A percentile compares a stretch with the other conserved stretches of the same genome.
Conservation (phyloP, 1,139 yeast species). For the Torulaspora pretoriensis region DNA sequence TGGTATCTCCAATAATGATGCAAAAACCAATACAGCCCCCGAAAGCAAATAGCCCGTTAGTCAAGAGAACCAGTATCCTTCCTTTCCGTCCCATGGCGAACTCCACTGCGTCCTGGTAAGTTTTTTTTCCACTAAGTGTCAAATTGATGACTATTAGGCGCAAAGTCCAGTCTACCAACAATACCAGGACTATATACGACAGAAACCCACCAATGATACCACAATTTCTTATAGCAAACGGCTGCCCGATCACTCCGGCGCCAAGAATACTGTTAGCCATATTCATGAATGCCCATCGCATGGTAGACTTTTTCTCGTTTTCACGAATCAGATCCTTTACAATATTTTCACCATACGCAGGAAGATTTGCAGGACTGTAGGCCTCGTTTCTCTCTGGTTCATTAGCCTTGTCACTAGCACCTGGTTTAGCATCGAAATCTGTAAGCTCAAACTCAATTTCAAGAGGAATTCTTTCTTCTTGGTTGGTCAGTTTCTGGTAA, state of each 20-base stretch:
- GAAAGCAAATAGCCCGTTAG: constrained; percentile 86
- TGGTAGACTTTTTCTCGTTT: constrained; percentile 35
- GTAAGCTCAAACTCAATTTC: constrained; percentile 11
- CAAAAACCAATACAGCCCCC: constrained; percentile 96
- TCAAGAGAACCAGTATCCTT: constrained; percentile 57
- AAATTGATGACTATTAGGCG: constrained; percentile 80
- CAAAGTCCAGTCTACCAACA: constrained; percentile 84
- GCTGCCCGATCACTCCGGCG: constrained; percentile 93
- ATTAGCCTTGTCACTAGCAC: background rate
- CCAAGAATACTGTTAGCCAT: constrained; percentile 94
- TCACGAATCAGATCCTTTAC: constrained; percentile 14
- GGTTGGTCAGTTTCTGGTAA: background rate
- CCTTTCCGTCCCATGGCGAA: constrained; percentile 77
- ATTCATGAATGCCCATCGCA: constrained; percentile 91
- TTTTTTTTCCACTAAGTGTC: constrained; percentile 64
- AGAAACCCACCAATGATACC: constrained; percentile 75
- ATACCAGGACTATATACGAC: constrained; percentile 55
- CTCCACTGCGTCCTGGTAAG: constrained; percentile 83
- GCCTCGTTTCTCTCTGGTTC: background rate
- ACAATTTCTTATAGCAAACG: constrained; percentile 77
- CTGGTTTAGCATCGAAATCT: constrained; percentile 7
- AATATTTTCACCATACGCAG: constrained; percentile 5
- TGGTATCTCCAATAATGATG: constrained; percentile 90
- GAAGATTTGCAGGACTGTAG: background rate
- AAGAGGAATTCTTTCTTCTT: constrained; percentile 1